phyloP scores from a whole-genome alignment of 352 stramenopile species.

The Pythium guiyangense region DNA sequence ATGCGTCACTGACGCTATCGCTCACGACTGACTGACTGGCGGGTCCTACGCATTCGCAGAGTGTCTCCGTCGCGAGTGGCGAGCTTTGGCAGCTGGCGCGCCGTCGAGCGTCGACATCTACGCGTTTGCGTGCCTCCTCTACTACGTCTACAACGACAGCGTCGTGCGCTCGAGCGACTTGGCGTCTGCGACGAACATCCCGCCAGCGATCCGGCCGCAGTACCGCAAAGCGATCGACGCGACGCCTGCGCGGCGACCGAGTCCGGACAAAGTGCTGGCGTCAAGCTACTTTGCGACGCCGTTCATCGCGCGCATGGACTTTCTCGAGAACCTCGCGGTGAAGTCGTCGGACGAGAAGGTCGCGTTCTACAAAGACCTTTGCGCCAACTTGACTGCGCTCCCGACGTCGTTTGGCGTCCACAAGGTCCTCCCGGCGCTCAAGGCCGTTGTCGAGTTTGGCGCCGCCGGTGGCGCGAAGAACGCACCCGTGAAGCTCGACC shows the following conservation, averaged over 20 bases:
- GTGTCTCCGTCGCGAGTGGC: constrained; percentile 78
- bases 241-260: constrained; percentile 54
- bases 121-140: constrained; percentile 74
- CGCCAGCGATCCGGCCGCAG: constrained; percentile 52
- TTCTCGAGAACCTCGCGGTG: constrained; percentile 91
- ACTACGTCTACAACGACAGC: constrained; percentile 75
- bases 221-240: constrained; percentile 84
- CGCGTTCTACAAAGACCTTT: constrained; percentile 92
- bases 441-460: constrained; percentile 82
- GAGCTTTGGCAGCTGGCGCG: constrained; percentile 40
- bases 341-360: constrained; percentile 94
- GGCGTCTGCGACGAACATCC: constrained; percentile 59
- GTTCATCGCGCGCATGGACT: constrained; percentile 92
- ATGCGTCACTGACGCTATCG: neutral
- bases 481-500: constrained; percentile 68
- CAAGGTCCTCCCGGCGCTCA: constrained; percentile 84
- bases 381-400: constrained; percentile 57
- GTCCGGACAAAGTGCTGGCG: constrained; percentile 83
- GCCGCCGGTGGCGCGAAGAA: constrained; percentile 45
- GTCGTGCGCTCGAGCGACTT: constrained; percentile 54
- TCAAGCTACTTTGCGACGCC: constrained; percentile 90
- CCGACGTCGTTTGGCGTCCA: constrained; percentile 72
- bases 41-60: constrained; percentile 30
- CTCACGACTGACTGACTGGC: constrained; percentile 17
- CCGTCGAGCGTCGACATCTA: constrained; percentile 67